Conservation (phyloP, 345 rosid genomes). For the Gossypium stocksii region DNA sequence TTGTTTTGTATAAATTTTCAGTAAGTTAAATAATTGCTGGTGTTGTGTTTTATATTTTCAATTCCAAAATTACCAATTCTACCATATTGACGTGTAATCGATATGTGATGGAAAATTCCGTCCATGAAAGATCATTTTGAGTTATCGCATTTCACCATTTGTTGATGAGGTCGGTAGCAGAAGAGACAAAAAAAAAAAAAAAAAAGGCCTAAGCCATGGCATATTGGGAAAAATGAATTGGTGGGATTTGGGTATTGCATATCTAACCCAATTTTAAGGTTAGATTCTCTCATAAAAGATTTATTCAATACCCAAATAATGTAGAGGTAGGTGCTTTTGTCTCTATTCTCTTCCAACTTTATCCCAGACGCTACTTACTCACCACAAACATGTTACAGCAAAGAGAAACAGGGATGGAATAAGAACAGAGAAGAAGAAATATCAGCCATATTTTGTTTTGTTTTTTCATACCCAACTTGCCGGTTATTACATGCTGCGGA, state of each 20-base stretch:
- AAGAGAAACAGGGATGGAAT: not conserved
- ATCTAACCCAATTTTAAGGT: constrained; percentile 1
- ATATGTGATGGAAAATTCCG: too few relatives aligned
- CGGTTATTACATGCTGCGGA: too few relatives aligned
- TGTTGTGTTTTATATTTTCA: too few relatives aligned
- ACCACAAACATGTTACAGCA: not conserved
- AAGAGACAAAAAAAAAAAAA: not conserved
- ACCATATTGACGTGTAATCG: too few relatives aligned
- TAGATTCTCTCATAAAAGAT: not conserved
- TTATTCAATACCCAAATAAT: not conserved
- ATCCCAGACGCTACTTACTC: not conserved
- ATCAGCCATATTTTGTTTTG: not conserved
- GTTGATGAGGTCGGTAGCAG: not conserved
- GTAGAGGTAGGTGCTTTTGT: not conserved
- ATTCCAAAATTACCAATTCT: too few relatives aligned
- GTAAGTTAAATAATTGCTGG: too few relatives aligned
- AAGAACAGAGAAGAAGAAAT: not conserved
- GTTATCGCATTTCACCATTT: too few relatives aligned
- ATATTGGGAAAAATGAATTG: not conserved
- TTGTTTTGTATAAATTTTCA: not conserved
- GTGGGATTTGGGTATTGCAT: not conserved
- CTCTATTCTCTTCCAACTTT: not conserved
- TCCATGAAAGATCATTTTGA: too few relatives aligned
- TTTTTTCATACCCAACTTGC: too few relatives aligned
- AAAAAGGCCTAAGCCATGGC: not conserved